These are phyloP conservation scores for Aspergillus sp. DNA, from an alignment of 2,329 filamentous ascomycete species.

Conservation along the genomic window DNA sequence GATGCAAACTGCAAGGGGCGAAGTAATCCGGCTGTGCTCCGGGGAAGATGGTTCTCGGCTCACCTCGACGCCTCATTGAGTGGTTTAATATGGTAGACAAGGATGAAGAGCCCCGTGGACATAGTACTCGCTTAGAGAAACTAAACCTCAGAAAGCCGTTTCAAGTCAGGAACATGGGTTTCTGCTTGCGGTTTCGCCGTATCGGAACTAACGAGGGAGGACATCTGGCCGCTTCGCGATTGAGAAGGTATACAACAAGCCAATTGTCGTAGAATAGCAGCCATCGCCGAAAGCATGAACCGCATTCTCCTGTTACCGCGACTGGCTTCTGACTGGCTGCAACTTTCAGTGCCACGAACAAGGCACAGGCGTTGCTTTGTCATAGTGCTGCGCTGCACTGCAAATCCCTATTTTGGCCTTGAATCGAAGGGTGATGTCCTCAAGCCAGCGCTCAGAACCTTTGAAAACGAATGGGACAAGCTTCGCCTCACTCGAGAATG, in stretches of 20 bases:
- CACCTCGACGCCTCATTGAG: not conserved
- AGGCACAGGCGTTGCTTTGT: not conserved
- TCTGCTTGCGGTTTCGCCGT: not conserved
- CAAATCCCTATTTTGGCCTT: too few relatives aligned
- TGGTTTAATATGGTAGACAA: not conserved
- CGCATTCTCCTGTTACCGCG: not conserved
- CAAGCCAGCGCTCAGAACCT: not conserved
- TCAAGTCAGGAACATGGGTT: not conserved
- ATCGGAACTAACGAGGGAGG: not conserved
- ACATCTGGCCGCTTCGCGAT: not conserved
- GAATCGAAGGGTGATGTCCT: not conserved
- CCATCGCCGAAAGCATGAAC: not conserved
- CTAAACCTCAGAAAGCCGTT: not conserved
- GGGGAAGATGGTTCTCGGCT: not conserved
- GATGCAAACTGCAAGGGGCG: not conserved
- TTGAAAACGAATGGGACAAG: not conserved
- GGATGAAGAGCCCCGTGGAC: too few relatives aligned
- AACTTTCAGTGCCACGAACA: not conserved
- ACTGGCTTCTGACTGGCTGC: not conserved
- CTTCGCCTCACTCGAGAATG: not conserved
- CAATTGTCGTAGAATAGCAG: not conserved
- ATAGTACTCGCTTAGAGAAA: not conserved
- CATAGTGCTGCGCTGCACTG: not conserved
- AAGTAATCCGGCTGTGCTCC: not conserved
- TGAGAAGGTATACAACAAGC: not conserved